A percentile compares a stretch with the other conserved stretches of the same genome.
Evolutionary conservation across 805 yeast species (phyloP).

Genomic region (Metschnikowia vanudenii): DNA sequence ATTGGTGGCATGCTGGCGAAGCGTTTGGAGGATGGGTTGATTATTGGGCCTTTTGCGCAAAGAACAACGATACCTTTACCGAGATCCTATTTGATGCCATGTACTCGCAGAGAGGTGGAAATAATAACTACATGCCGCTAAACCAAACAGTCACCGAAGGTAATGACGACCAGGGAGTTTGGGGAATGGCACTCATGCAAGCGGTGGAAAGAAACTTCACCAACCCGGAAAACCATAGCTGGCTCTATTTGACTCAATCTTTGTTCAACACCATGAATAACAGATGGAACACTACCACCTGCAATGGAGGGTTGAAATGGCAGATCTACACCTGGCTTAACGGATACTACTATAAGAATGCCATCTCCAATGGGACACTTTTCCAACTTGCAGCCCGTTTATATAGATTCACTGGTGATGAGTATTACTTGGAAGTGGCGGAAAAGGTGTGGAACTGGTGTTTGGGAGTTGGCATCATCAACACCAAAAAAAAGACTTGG

Average conservation of each 20-base stretch:
- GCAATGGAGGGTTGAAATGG: slow-evolving; percentile 49
- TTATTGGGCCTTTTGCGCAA: slow-evolving; percentile 39
- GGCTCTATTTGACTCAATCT: slow-evolving; percentile 44
- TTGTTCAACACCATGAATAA: slow-evolving; percentile 45
- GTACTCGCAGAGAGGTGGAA: slow-evolving; percentile 42
- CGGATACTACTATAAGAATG: slow-evolving; percentile 46
- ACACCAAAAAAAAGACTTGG: slow-evolving; percentile 17
- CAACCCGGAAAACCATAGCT: slow-evolving; percentile 32
- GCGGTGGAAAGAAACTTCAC: slow-evolving; percentile 45
- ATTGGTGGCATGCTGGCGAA: slow-evolving; percentile 56
- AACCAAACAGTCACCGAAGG: slow-evolving; percentile 48
- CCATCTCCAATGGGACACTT: slow-evolving; percentile 44
- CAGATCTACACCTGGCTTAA: slow-evolving; percentile 49
- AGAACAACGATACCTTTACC: slow-evolving; percentile 32
- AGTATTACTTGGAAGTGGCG: slow-evolving; percentile 40
- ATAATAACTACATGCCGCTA: slow-evolving; percentile 41
- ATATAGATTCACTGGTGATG: slow-evolving; percentile 42
- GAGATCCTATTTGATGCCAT: slow-evolving; percentile 35
- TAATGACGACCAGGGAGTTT: slow-evolving; percentile 52
- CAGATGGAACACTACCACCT: slow-evolving; percentile 39
- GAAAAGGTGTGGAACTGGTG: slow-evolving; percentile 47
- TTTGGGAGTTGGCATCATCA: slow-evolving; percentile 27
- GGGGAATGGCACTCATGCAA: slow-evolving; percentile 47
- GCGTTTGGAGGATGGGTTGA: slow-evolving; percentile 50
- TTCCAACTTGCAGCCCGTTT: slow-evolving; percentile 46